A percentile compares a stretch with the other conserved stretches of the same genome.
These are phyloP conservation scores for Phascolomyces articulosus DNA, from an alignment of 371 early-diverging fungal genomes.

Conservation along the genomic window DNA sequence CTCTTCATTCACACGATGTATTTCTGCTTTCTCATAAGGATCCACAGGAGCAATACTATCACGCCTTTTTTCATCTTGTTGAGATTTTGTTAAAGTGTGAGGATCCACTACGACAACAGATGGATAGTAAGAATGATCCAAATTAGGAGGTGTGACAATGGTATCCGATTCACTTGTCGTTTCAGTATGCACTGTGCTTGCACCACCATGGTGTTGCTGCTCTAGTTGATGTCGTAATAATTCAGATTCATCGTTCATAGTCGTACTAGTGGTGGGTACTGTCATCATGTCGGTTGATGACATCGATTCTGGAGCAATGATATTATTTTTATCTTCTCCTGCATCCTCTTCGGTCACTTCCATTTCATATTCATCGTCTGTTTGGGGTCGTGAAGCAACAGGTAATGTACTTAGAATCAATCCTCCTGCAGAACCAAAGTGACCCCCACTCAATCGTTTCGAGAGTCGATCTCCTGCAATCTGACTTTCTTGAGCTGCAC, in stretches of 20 bases:
- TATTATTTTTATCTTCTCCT: not conserved
- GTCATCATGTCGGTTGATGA: not conserved
- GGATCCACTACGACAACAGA: not conserved
- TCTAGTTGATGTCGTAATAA: not conserved
- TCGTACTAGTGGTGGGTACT: not conserved
- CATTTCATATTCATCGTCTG: conserved; percentile 9
- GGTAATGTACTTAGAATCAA: conserved; percentile 35
- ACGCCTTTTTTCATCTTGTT: not conserved
- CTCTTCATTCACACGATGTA: conserved; percentile 10
- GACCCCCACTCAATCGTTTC: conserved; percentile 51
- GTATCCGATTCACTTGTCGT: conserved; percentile 23
- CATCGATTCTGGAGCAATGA: not conserved
- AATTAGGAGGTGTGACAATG: conserved; percentile 13
- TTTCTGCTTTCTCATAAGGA: not conserved
- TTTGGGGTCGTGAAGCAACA: not conserved
- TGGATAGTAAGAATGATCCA: conserved; percentile 3
- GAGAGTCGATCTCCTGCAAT: conserved; percentile 30
- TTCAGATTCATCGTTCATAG: not conserved
- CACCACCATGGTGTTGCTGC: no score
- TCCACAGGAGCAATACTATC: conserved; percentile 4
- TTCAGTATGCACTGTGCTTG: conserved; percentile 15
- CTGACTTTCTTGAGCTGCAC: conserved; percentile 20
- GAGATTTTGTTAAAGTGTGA: not conserved
- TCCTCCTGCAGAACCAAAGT: conserved; percentile 55
- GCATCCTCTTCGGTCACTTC: not conserved